These are phyloP conservation scores for Pseudopediastrum boryanum DNA, from an alignment of 139 green algal species.

Conservation along the genomic window DNA sequence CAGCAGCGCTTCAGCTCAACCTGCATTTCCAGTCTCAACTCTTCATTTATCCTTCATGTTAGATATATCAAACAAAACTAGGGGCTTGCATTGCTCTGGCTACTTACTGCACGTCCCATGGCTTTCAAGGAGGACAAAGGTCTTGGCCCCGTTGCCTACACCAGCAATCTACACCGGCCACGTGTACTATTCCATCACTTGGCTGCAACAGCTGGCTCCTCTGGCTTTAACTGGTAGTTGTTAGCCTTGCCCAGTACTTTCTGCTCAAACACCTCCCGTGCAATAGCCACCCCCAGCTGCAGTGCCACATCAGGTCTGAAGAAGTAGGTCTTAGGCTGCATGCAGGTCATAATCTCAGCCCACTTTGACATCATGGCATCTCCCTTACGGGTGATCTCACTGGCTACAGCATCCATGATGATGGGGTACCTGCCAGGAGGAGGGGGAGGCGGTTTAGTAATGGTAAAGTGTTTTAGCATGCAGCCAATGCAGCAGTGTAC, in stretches of 20 bases:
- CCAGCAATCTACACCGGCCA: too few relatives aligned
- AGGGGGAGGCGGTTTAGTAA: too few relatives aligned
- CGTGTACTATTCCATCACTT: too few relatives aligned
- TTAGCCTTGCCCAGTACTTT: constrained; percentile 72
- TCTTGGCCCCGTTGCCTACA: not conserved
- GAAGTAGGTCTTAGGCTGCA: constrained; percentile 94
- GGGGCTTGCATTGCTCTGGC: too few relatives aligned
- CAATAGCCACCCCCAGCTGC: constrained; percentile 78
- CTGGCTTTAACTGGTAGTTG: constrained; percentile 49
- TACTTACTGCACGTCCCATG: too few relatives aligned
- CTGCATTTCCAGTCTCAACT: too few relatives aligned
- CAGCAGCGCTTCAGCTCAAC: too few relatives aligned
- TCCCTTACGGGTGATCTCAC: constrained; percentile 83
- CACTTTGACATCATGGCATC: constrained; percentile 83
- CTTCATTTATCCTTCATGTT: too few relatives aligned
- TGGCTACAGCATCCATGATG: constrained; percentile 82
- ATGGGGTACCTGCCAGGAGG: constrained; percentile 48
- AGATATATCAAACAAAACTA: too few relatives aligned
- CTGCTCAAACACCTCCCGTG: constrained; percentile 85
- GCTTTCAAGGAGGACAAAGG: too few relatives aligned
- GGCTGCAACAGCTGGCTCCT: too few relatives aligned
- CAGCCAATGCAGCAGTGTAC: not conserved
- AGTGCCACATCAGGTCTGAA: constrained; percentile 84
- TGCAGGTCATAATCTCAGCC: constrained; percentile 93
- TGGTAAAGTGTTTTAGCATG: not conserved